A percentile compares a stretch with the other conserved stretches of the same genome.
phyloP scores from a whole-genome alignment of 1,284 basidiomycete genomes.

The Heterobasidion occidentale region DNA sequence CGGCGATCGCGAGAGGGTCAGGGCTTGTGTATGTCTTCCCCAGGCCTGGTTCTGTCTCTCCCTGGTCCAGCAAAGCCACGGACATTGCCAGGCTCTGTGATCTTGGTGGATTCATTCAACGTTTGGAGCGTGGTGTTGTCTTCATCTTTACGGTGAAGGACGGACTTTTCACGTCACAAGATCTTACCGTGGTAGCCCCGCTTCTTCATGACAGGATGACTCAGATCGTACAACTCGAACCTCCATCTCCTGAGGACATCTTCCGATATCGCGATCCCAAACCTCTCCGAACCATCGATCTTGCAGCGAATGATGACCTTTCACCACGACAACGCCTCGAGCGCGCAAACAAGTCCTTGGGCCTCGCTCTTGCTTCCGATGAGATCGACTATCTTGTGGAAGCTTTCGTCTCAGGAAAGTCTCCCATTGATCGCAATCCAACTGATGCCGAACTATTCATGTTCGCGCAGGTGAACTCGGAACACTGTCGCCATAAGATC shows the following conservation, averaged over 20 bases:
- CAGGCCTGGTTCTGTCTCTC: constrained; percentile 76
- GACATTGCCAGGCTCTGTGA: constrained; percentile 90
- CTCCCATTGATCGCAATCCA: constrained; percentile 69
- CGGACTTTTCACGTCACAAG: constrained; percentile 31
- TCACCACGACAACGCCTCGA: constrained; percentile 53
- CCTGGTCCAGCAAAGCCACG: constrained; percentile 98
- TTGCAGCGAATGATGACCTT: constrained; percentile 24
- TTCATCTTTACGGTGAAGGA: constrained; percentile 55
- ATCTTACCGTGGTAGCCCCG: constrained; percentile 48
- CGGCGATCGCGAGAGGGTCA: constrained; percentile 28
- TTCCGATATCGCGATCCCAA: constrained; percentile 69
- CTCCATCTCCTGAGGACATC: constrained; percentile 55
- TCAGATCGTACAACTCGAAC: constrained; percentile 57
- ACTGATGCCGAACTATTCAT: constrained; percentile 99
- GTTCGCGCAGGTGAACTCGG: constrained; percentile 99
- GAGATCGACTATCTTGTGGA: constrained; percentile 94
- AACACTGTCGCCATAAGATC: constrained; percentile 99
- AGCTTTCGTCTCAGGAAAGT: constrained; percentile 70
- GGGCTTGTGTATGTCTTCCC: constrained; percentile 72
- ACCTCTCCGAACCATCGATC: constrained; percentile 66
- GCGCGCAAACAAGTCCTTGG: constrained; percentile 78
- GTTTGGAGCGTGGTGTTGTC: constrained; percentile 80
- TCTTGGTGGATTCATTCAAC: constrained; percentile 60
- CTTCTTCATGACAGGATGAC: constrained; percentile 96
- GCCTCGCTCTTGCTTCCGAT: constrained; percentile 84